Conservation (phyloP, 78 protist genomes). For the Parvularia atlantis region DNA sequence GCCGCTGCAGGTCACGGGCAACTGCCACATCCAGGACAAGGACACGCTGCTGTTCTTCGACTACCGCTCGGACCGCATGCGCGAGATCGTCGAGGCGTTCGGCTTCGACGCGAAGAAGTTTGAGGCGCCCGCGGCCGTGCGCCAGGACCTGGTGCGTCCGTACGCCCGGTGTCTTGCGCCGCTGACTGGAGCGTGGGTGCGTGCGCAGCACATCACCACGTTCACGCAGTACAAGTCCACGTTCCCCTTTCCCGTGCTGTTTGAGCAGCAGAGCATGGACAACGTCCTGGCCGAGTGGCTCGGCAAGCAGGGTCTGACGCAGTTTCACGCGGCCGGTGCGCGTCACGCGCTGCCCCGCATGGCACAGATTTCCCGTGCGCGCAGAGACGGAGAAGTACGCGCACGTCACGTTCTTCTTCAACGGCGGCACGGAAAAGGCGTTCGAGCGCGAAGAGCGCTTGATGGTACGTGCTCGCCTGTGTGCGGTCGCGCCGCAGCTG, state of each 20-base stretch:
- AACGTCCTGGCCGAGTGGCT: constrained; percentile 13
- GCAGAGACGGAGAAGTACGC: constrained; percentile 36
- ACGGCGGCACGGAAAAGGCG: constrained; percentile 18
- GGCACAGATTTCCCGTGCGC: not conserved
- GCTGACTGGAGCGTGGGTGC: too few species aligned
- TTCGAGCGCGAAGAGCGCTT: constrained; percentile 16
- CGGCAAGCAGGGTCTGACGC: not conserved
- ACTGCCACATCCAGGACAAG: not conserved
- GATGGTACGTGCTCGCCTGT: too few species aligned
- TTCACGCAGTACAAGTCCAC: constrained; percentile 7
- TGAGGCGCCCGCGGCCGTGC: not conserved
- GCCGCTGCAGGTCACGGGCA: not conserved
- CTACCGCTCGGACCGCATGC: constrained; percentile 28
- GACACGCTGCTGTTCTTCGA: constrained; percentile 5
- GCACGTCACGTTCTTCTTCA: constrained; percentile 38
- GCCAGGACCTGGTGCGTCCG: too few species aligned
- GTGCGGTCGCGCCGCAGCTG: too few species aligned
- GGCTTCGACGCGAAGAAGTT: not conserved
- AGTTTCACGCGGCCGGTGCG: constrained; percentile 21
- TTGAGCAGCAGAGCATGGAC: not conserved
- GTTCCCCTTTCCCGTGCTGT: not conserved
- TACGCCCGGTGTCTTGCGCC: too few species aligned
- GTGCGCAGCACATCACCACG: constrained; percentile 5
- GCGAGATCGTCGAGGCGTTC: constrained; percentile 8
- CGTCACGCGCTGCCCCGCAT: too few species aligned